These are phyloP conservation scores for Astragalus glycyphyllos DNA, from an alignment of 306 rosid species.

Conservation along the genomic window DNA sequence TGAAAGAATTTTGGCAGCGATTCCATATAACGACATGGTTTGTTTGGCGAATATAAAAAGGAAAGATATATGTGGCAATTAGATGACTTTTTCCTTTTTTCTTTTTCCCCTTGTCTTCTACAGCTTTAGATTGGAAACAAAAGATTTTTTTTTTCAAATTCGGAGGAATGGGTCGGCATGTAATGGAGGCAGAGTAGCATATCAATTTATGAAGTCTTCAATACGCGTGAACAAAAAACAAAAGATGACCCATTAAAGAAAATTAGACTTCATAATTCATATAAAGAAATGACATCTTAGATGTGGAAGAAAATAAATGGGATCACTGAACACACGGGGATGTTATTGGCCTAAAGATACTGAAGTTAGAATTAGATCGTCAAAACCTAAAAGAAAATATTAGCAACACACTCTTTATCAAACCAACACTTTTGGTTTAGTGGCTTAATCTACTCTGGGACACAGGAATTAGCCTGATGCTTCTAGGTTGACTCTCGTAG, in stretches of 20 bases:
- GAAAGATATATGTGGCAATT: constrained; percentile 31
- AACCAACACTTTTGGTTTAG: too few relatives aligned
- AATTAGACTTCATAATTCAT: too few relatives aligned
- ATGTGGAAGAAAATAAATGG: not conserved
- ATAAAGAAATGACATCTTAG: not conserved
- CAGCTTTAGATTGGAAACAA: constrained; percentile 32
- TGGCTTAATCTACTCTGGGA: too few relatives aligned
- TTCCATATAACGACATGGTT: constrained; percentile 37
- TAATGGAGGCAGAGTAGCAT: constrained; percentile 12
- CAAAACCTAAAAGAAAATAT: too few relatives aligned
- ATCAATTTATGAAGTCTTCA: constrained; percentile 23
- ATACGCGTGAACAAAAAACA: constrained; percentile 1
- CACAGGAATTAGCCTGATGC: too few relatives aligned
- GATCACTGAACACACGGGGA: not conserved
- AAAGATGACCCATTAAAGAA: not conserved
- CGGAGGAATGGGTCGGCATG: constrained; percentile 13
- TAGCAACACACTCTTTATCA: too few relatives aligned
- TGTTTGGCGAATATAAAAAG: constrained; percentile 35
- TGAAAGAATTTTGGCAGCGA: constrained; percentile 27
- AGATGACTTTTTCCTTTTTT: constrained; percentile 25
- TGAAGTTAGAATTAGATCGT: too few relatives aligned
- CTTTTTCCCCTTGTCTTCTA: constrained; percentile 34
- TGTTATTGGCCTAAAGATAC: too few relatives aligned
- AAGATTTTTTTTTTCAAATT: constrained; percentile 15
- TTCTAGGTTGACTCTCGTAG: too few relatives aligned